phyloP scores from a whole-genome alignment of 2,329 filamentous ascomycete species.

The Talaromyces sp. region DNA sequence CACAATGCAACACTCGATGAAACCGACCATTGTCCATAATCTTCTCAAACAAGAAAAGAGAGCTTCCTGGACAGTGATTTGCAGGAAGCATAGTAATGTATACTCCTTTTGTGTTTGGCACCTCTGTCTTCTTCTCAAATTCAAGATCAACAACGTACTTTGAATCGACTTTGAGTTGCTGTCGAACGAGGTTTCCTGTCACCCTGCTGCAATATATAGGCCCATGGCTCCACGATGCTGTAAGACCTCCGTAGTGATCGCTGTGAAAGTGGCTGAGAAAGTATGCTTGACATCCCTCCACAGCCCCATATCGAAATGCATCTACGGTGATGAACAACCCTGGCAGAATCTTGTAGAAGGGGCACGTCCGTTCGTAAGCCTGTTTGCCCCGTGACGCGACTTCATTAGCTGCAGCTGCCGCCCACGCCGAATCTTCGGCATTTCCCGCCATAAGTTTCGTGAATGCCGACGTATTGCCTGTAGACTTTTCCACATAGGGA shows the following conservation, averaged over 20 bases:
- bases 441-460: constrained; percentile 89
- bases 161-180: constrained; percentile 78
- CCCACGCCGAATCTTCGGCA: constrained; percentile 87
- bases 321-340: constrained; percentile 92
- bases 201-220: constrained; percentile 95
- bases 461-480: constrained; percentile 66
- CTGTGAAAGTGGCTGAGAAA: constrained; percentile 98
- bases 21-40: constrained; percentile 60
- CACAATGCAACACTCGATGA: constrained; percentile 88
- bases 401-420: constrained; percentile 76
- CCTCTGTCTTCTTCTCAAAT: constrained; percentile 74
- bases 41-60: constrained; percentile 89
- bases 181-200: constrained; percentile 82
- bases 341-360: constrained; percentile 97
- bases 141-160: constrained; percentile 83
- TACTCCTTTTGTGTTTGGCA: constrained; percentile 78
- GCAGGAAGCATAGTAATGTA: constrained; percentile 91
- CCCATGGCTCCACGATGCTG: constrained; percentile 82
- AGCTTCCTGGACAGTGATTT: constrained; percentile 95
- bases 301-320: constrained; percentile 90
- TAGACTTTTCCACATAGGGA: constrained; percentile 60
- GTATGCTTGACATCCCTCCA: constrained; percentile 88
- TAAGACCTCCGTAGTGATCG: constrained; percentile 92
- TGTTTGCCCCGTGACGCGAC: constrained; percentile 75
- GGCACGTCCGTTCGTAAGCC: constrained; percentile 84